phyloP scores from a whole-genome alignment of 1,284 basidiomycete genomes.

The Naganishia sp. region DNA sequence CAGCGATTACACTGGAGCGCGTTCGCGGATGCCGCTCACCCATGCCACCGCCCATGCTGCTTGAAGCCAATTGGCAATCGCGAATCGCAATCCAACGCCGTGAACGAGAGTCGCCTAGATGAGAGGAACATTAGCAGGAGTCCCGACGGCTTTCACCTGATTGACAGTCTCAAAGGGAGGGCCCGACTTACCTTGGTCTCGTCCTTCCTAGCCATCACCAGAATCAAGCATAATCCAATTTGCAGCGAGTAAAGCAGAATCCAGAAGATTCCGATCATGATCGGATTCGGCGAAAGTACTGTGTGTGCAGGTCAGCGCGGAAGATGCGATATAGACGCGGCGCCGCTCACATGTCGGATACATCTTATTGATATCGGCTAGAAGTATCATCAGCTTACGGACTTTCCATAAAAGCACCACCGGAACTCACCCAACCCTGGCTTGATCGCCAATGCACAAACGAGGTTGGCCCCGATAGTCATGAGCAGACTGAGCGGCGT shows the following conservation, averaged over 20 bases:
- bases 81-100: constrained; percentile 74
- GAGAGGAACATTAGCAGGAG: background rate
- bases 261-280: constrained; percentile 68
- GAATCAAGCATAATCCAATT: constrained; percentile 67
- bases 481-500: constrained; percentile 74
- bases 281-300: constrained; percentile 68
- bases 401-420: background rate
- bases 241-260: constrained; percentile 52
- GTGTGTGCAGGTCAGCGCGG: constrained; percentile 60
- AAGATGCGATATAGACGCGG: constrained; percentile 33
- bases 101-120: constrained; percentile 65
- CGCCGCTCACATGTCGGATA: constrained; percentile 28
- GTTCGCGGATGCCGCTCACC: constrained; percentile 56
- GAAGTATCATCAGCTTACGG: background rate
- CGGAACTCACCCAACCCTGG: constrained; percentile 47
- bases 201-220: constrained; percentile 68
- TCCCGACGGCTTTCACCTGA: background rate
- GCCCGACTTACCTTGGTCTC: constrained; percentile 69
- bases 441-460: constrained; percentile 51
- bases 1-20: background rate
- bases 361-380: constrained; percentile 33
- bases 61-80: constrained; percentile 78
- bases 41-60: constrained; percentile 80
- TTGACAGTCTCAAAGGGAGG: background rate
- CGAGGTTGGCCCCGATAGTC: constrained; percentile 62